Percentiles rank a stretch among this genome's conserved stretches.
phyloP scores from a whole-genome alignment of 352 stramenopile species.

The Pythium chondricola region DNA sequence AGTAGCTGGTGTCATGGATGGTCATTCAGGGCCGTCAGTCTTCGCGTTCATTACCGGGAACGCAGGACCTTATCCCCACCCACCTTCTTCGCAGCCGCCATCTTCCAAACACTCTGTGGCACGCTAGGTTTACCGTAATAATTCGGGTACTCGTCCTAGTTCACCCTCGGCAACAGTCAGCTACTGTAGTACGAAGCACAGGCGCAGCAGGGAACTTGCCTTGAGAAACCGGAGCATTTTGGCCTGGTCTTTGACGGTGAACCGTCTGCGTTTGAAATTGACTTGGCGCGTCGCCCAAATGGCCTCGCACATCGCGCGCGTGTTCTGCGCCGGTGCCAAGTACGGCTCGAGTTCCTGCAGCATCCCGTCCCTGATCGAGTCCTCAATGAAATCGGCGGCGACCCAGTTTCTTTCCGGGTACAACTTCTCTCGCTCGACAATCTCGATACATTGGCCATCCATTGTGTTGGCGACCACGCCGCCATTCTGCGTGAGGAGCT shows the following conservation, averaged over 20 bases:
- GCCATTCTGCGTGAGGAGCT: constrained; percentile 28
- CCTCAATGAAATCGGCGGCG: constrained; percentile 37
- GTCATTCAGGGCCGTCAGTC: background rate
- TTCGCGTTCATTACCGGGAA: too few relatives aligned
- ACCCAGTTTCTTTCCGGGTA: constrained; percentile 27
- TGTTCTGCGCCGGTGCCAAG: constrained; percentile 12
- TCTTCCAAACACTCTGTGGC: constrained; percentile 14
- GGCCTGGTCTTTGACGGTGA: constrained; percentile 35
- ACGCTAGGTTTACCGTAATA: constrained; percentile 3
- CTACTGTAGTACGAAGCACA: background rate
- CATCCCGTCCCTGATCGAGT: constrained; percentile 29
- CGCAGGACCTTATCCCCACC: too few relatives aligned
- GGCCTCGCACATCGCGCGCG: background rate
- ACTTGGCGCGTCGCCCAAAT: constrained; percentile 3
- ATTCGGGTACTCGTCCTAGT: constrained; percentile 2
- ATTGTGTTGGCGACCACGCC: constrained; percentile 20
- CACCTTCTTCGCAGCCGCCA: constrained; percentile 5
- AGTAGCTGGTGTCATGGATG: constrained; percentile 7
- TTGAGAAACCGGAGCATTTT: constrained; percentile 44
- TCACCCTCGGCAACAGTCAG: background rate
- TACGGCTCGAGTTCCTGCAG: constrained; percentile 32
- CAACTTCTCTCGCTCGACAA: constrained; percentile 34
- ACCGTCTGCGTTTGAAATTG: constrained; percentile 17
- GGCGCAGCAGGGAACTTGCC: background rate
- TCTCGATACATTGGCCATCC: constrained; percentile 17